A percentile compares a stretch with the other conserved stretches of the same genome.
Conservation (phyloP, 31 red algal genomes). For the Asparagopsis taxiformis region DNA sequence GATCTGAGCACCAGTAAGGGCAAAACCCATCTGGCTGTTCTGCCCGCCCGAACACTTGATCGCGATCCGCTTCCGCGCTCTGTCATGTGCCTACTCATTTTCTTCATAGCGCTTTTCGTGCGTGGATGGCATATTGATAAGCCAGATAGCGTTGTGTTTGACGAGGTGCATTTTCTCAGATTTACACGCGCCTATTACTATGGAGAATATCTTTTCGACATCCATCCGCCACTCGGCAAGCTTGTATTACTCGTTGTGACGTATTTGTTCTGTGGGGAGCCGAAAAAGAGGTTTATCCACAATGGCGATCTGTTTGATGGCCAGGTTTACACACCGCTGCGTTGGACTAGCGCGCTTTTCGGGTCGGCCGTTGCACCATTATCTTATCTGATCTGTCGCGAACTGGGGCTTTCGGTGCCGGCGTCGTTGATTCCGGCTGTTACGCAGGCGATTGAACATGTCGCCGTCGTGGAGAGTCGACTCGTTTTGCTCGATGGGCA, state of each 20-base stretch:
- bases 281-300: slow-evolving; percentile 31
- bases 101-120: slow-evolving; percentile 29
- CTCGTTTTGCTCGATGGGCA: slow-evolving; percentile 85
- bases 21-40: slow-evolving; percentile 3
- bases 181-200: neutral
- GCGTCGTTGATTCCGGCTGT: slow-evolving; percentile 27
- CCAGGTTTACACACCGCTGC: slow-evolving; percentile 30
- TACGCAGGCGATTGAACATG: slow-evolving; percentile 41
- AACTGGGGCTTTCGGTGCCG: slow-evolving; percentile 25
- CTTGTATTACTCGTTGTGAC: slow-evolving; percentile 57
- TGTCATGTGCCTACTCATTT: slow-evolving; percentile 26
- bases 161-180: slow-evolving; percentile 89
- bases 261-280: slow-evolving; percentile 14
- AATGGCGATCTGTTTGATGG: slow-evolving; percentile 45
- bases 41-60: slow-evolving; percentile 34
- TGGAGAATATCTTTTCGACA: slow-evolving; percentile 75
- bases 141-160: slow-evolving; percentile 68
- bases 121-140: slow-evolving; percentile 27
- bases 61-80: neutral
- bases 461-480: slow-evolving; percentile 71
- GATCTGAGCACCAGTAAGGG: neutral
- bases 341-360: slow-evolving; percentile 56
- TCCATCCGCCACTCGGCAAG: slow-evolving; percentile 91
- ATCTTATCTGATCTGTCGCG: slow-evolving; percentile 46
- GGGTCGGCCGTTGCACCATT: slow-evolving; percentile 48